Percentiles rank a stretch among this genome's conserved stretches.
These are phyloP conservation scores for Vaccinium corymbosum DNA, from an alignment of 148 eudicot genomes.

Conservation along the genomic window DNA sequence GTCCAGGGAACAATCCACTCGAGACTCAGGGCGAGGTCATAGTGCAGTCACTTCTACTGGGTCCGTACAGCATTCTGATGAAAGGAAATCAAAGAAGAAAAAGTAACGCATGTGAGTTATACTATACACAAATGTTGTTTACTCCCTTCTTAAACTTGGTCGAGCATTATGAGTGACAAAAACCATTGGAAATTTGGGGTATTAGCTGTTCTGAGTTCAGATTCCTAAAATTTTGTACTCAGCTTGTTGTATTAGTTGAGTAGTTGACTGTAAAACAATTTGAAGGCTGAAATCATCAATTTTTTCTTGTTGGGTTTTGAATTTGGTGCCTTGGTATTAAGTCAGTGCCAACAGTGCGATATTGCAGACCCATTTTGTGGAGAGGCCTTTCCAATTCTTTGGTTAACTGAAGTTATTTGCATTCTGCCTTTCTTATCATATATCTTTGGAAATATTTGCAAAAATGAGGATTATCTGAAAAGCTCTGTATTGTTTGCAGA, in stretches of 20 bases:
- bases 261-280: background rate
- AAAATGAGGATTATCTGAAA: background rate
- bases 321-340: background rate
- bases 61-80: constrained; percentile 42
- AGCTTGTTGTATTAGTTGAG: background rate
- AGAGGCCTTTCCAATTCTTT: background rate
- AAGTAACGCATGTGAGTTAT: constrained; percentile 21
- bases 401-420: background rate
- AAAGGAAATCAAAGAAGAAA: constrained; percentile 51
- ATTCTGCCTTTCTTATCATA: background rate
- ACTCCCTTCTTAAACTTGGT: background rate
- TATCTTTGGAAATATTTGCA: background rate
- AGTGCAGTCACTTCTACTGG: constrained; percentile 53
- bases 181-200: background rate
- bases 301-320: background rate
- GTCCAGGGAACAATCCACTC: constrained; percentile 29
- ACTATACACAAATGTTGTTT: background rate
- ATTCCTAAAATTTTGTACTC: background rate
- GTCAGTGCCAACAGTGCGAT: background rate
- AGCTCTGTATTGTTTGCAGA: background rate
- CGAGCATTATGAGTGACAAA: background rate
- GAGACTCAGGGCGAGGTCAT: constrained; percentile 42
- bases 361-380: background rate
- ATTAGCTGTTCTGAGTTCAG: background rate
- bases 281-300: background rate